Conservation (phyloP, 306 rosid species). For the Gillenia trifoliata region DNA sequence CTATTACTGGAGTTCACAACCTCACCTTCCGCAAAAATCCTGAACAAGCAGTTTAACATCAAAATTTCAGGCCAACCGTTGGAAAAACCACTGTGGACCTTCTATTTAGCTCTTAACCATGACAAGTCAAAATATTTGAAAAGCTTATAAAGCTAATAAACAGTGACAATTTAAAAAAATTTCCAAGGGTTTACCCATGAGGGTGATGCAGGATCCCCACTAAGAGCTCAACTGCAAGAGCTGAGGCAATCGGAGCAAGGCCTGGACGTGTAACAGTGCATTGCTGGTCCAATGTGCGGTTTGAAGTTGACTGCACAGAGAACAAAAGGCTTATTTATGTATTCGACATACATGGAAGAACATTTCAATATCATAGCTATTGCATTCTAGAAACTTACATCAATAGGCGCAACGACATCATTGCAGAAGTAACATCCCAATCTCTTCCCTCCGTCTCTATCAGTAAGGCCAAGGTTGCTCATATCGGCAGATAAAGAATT, state of each 20-base stretch:
- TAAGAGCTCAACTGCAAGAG: constrained; percentile 91
- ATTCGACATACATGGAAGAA: neutral
- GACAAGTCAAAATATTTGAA: constrained; percentile 6
- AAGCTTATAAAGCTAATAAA: neutral
- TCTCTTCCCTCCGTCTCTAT: constrained; percentile 47
- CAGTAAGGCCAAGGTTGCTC: constrained; percentile 28
- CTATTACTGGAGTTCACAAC: constrained; percentile 28
- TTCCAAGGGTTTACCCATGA: constrained; percentile 51
- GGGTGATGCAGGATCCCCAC: constrained; percentile 89
- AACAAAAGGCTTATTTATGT: constrained; percentile 13
- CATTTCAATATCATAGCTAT: constrained; percentile 11
- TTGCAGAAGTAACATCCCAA: constrained; percentile 96
- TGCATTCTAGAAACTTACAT: constrained; percentile 46
- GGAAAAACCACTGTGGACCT: neutral
- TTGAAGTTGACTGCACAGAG: constrained; percentile 78
- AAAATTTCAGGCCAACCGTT: constrained; percentile 14
- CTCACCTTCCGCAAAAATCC: constrained; percentile 79
- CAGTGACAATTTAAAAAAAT: neutral
- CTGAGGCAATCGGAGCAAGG: constrained; percentile 92
- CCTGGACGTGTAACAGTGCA: constrained; percentile 98
- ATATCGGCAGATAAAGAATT: constrained; percentile 35
- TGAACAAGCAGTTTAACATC: constrained; percentile 32
- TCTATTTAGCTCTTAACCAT: neutral
- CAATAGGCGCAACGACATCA: constrained; percentile 94
- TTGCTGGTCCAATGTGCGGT: constrained; percentile 97